phyloP scores from a whole-genome alignment of 202 grass and related monocot species.

The Zoysia matrella region DNA sequence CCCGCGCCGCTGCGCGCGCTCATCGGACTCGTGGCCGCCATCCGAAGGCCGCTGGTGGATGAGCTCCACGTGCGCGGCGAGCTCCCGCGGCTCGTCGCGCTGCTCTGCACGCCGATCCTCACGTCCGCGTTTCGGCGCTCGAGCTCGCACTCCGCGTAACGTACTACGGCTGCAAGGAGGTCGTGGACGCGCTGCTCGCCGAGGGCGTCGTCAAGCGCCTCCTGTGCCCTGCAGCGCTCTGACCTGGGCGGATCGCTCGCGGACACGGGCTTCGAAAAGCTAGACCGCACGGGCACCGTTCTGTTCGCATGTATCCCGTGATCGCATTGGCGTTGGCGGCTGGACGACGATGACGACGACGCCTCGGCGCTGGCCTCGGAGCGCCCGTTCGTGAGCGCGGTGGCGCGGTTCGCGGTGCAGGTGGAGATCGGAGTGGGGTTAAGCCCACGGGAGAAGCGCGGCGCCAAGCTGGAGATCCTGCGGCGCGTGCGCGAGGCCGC shows the following conservation, averaged over 20 bases:
- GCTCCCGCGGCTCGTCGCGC: conserved; percentile 66
- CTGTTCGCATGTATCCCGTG: conserved; percentile 26
- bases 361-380: background rate
- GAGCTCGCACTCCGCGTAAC: conserved; percentile 65
- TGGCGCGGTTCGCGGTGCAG: conserved; percentile 74
- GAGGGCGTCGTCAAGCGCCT: conserved; percentile 87
- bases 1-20: conserved; percentile 61
- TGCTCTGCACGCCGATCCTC: conserved; percentile 60
- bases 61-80: conserved; percentile 75
- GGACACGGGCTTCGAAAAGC: conserved; percentile 44
- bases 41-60: conserved; percentile 82
- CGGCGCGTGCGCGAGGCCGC: conserved; percentile 67
- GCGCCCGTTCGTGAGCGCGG: conserved; percentile 76
- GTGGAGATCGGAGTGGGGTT: conserved; percentile 78
- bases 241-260: conserved; percentile 50
- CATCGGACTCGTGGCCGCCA: conserved; percentile 62
- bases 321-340: background rate
- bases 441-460: conserved; percentile 65
- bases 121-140: conserved; percentile 54
- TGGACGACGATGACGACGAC: background rate
- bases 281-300: background rate
- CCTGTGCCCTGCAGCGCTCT: conserved; percentile 69
- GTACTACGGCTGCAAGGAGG: conserved; percentile 74
- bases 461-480: conserved; percentile 72
- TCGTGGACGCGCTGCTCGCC: conserved; percentile 69